Conservation (phyloP, 352 stramenopile genomes). For the Halophytophthora polymorphica region DNA sequence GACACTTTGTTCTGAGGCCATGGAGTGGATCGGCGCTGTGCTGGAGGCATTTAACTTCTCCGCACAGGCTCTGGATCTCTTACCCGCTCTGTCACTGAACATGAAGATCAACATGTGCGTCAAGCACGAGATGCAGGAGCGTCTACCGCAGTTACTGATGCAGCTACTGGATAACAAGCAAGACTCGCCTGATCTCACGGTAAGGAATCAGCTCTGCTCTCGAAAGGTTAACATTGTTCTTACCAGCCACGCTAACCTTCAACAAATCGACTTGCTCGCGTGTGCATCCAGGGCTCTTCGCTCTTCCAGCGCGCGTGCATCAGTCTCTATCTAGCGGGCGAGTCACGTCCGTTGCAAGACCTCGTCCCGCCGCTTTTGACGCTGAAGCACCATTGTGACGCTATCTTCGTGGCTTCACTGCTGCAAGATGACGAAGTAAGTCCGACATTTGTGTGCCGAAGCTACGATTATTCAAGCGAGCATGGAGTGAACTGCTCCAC, state of each 20-base stretch:
- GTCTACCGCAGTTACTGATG: slow-evolving; percentile 34
- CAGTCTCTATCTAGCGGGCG: slow-evolving; percentile 32
- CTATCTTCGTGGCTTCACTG: slow-evolving; percentile 49
- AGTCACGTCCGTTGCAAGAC: slow-evolving; percentile 16
- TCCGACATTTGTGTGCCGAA: background rate
- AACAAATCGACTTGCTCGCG: background rate
- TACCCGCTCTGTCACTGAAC: slow-evolving; percentile 30
- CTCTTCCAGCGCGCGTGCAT: slow-evolving; percentile 56
- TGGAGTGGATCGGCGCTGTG: slow-evolving; percentile 53
- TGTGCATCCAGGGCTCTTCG: slow-evolving; percentile 41
- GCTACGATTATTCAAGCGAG: no score
- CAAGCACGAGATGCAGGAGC: slow-evolving; percentile 48
- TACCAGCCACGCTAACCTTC: background rate
- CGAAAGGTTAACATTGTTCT: background rate
- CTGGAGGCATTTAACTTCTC: slow-evolving; percentile 69
- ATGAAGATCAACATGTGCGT: slow-evolving; percentile 69
- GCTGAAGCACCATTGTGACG: slow-evolving; percentile 32
- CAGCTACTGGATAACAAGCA: slow-evolving; percentile 12
- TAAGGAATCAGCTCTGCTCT: slow-evolving; percentile 17
- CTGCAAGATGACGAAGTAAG: slow-evolving; percentile 43
- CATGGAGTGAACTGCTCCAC: background rate
- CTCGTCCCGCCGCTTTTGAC: slow-evolving; percentile 20
- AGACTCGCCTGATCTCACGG: slow-evolving; percentile 44
- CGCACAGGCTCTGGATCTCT: slow-evolving; percentile 32
- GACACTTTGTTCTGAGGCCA: slow-evolving; percentile 30